phyloP scores from a whole-genome alignment of 2,329 filamentous ascomycete genomes.

The Pestalotiopsis sp. region DNA sequence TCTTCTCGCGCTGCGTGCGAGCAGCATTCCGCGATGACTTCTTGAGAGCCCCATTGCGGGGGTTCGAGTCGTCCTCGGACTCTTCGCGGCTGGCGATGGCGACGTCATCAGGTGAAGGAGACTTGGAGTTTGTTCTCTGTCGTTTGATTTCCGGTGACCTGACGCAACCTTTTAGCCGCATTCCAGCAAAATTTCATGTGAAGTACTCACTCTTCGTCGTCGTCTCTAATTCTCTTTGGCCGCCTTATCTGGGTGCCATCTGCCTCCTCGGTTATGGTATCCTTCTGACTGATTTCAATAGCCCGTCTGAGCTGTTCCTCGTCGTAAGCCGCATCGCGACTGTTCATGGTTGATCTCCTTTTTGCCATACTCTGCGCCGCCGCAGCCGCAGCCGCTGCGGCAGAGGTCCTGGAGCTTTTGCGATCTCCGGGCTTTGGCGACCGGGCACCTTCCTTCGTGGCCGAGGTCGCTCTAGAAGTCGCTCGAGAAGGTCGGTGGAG shows the following conservation, averaged over 20 bases:
- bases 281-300: constrained; percentile 93
- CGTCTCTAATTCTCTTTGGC: constrained; percentile 83
- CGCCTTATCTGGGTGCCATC: constrained; percentile 61
- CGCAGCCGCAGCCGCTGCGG: constrained; percentile 38
- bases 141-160: constrained; percentile 79
- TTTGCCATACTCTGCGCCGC: constrained; percentile 65
- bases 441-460: constrained; percentile 63
- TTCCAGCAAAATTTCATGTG: background rate
- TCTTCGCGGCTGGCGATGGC: constrained; percentile 57
- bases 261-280: constrained; percentile 55
- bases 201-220: constrained; percentile 85
- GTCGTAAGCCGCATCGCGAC: constrained; percentile 90
- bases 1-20: constrained; percentile 64
- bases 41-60: constrained; percentile 54
- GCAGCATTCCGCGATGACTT: constrained; percentile 58
- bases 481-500: constrained; percentile 58
- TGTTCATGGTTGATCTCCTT: constrained; percentile 95
- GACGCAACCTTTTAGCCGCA: constrained; percentile 12
- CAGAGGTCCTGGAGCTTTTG: constrained; percentile 57
- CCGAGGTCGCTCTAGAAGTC: constrained; percentile 64
- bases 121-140: constrained; percentile 80
- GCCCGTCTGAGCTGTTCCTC: constrained; percentile 87
- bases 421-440: constrained; percentile 55
- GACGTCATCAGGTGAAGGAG: constrained; percentile 62
- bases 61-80: constrained; percentile 74